Percentiles rank a stretch among this genome's conserved stretches.
Conservation (phyloP, 371 early-diverging fungal genomes). For the Circinella minor region DNA sequence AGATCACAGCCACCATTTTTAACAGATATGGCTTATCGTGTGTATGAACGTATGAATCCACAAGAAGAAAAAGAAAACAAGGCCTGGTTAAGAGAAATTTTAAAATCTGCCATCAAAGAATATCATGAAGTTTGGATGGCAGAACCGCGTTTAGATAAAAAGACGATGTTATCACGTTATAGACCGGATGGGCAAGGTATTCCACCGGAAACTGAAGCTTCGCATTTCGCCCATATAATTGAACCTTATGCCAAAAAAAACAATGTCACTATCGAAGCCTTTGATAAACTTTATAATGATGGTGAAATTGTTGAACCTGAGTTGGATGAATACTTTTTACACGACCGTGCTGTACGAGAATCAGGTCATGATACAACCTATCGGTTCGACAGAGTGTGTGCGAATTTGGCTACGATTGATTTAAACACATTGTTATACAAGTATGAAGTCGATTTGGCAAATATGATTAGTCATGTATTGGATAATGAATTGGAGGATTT, state of each 20-base stretch:
- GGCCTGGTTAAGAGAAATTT: constrained; percentile 76
- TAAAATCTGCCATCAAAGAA: constrained; percentile 90
- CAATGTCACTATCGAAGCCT: constrained; percentile 76
- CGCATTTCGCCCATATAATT: constrained; percentile 92
- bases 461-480: constrained; percentile 72
- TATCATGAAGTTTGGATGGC: constrained; percentile 92
- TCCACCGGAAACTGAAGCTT: constrained; percentile 96
- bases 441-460: constrained; percentile 91
- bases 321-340: constrained; percentile 93
- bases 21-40: constrained; percentile 92
- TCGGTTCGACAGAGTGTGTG: constrained; percentile 90
- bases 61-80: constrained; percentile 59
- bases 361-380: constrained; percentile 98
- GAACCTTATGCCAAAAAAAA: constrained; percentile 80
- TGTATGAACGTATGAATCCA: constrained; percentile 64
- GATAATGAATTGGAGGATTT: constrained; percentile 57
- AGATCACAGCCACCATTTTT: constrained; percentile 98
- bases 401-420: constrained; percentile 91
- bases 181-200: constrained; percentile 91
- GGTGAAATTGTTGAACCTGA: constrained; percentile 76
- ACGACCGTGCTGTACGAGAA: constrained; percentile 97
- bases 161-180: constrained; percentile 83
- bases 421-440: constrained; percentile 91
- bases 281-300: constrained; percentile 68
- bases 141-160: constrained; percentile 76